A percentile compares a stretch with the other conserved stretches of the same genome.
These are phyloP conservation scores for Taphrina flavorubra DNA, from an alignment of 1,139 yeast species.

Conservation along the genomic window DNA sequence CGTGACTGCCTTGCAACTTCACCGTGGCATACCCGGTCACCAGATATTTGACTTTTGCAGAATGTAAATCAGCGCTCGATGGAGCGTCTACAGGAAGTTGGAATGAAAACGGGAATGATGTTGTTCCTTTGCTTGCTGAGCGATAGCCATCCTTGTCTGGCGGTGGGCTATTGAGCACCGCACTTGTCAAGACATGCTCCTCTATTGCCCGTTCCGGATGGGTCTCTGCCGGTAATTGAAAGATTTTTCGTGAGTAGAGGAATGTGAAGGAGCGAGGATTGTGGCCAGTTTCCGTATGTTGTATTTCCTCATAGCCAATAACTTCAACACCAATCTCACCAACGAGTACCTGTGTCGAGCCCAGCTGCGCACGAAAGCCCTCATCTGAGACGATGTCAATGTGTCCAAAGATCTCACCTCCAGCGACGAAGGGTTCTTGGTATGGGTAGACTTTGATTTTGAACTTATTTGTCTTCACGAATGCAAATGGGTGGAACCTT, in stretches of 20 bases:
- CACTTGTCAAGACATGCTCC: constrained; percentile 42
- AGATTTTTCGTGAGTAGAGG: constrained; percentile 40
- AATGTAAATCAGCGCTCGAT: constrained; percentile 38
- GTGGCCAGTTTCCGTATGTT: constrained; percentile 36
- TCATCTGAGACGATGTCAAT: constrained; percentile 28
- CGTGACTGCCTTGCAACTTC: constrained; percentile 39
- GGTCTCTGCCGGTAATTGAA: constrained; percentile 39
- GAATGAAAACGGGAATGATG: constrained; percentile 43
- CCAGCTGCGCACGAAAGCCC: constrained; percentile 33
- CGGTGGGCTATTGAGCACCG: constrained; percentile 41
- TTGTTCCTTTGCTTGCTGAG: constrained; percentile 40
- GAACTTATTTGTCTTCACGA: constrained; percentile 32
- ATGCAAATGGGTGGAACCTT: constrained; percentile 24
- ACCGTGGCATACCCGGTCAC: constrained; percentile 42
- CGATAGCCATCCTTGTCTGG: constrained; percentile 44
- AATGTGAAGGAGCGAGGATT: constrained; percentile 43
- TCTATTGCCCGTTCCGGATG: constrained; percentile 21
- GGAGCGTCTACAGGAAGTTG: constrained; percentile 43
- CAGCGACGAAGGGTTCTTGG: constrained; percentile 37
- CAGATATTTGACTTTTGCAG: constrained; percentile 39
- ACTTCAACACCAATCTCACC: constrained; percentile 45
- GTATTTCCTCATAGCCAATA: constrained; percentile 43
- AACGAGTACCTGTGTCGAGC: constrained; percentile 36
- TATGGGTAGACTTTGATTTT: constrained; percentile 33
- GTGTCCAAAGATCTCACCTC: constrained; percentile 39